Base-by-base conservation (phyloP, 257 asterid genomes). In the Solanum virginianum region DNA sequence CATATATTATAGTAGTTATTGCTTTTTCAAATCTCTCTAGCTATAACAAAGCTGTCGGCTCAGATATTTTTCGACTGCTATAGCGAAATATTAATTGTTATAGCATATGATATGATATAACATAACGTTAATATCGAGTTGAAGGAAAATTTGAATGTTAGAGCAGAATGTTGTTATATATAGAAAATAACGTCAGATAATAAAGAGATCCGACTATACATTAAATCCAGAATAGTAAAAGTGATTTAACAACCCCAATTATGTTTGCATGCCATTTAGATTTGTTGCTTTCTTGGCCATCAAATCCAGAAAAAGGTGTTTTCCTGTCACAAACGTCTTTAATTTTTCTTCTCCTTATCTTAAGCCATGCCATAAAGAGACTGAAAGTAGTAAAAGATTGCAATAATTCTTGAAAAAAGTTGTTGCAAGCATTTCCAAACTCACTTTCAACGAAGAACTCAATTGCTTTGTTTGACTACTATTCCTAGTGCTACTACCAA, bases 221-320 rank as follows among this genome's bases (percentile, higher is more conserved):
- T 17, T 36, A 22, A 16, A 77, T 24, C 63, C 47, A 16, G 0
- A 51, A 16, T 51, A 4, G 63, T 79, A 53, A 53, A 75, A 79
- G 65, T 79, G 82, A 79, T 26, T 79, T 79, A 79, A 79, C 65
- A 53, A 26, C 65, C 43, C 82, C 47, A 79, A 15, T 51, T 51
- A 36, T 79, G 49, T 51, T 53, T 4, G 82, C 82, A 29, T 79
- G 82, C 65, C 82, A 53, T 26, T 8, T 29, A 9, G 49, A 53
- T 53, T 66, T 79, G 65, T 26, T 79, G 65, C 65, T 79, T 79
- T 77, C 45, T 79, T 79, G 9, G 82, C 60, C 43, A 79, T 79
- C 82, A 53, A 79, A 79, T 79, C 82, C 59, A 79, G 82, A 79
- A 79, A 79, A 79, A 51, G 49, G 26, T 79, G 49, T 79, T 53